A percentile compares a stretch with the other conserved stretches of the same genome.
Evolutionary conservation across 2,329 filamentous ascomycete genomes (phyloP).

Genomic region (Ascochyta fabae): DNA sequence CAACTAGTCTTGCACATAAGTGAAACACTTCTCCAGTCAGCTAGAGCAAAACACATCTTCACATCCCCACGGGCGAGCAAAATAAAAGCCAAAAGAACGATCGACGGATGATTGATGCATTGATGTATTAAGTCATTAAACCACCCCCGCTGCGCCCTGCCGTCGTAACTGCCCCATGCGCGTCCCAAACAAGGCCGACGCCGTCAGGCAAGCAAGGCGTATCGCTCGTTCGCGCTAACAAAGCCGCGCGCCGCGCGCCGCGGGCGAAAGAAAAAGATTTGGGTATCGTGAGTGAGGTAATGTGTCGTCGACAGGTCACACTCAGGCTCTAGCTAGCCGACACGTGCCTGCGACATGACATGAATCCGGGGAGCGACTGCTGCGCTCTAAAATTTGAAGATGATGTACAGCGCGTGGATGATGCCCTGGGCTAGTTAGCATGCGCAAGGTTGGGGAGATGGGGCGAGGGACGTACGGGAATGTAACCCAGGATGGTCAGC

Average conservation of each 20-base stretch:
- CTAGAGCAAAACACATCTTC: too few species aligned
- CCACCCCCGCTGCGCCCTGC: not conserved
- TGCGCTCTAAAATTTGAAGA: constrained; percentile 80
- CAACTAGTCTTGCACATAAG: too few species aligned
- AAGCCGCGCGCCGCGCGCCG: not conserved
- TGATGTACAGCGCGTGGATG: constrained; percentile 93
- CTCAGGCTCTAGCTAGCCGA: not conserved
- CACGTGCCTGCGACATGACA: too few species aligned
- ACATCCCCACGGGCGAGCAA: too few species aligned
- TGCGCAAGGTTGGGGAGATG: not conserved
- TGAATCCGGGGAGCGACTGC: too few species aligned
- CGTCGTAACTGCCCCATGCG: not conserved
- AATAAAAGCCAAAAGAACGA: too few species aligned
- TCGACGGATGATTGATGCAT: too few species aligned
- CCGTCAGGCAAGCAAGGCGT: not conserved
- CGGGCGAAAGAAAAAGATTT: constrained; percentile 20
- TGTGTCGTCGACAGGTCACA: constrained; percentile 2
- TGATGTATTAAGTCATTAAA: too few species aligned
- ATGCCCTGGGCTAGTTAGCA: constrained; percentile 60
- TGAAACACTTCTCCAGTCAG: too few species aligned
- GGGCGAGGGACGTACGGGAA: constrained; percentile 60
- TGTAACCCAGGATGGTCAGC: constrained; percentile 66
- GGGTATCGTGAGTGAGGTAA: constrained; percentile 44
- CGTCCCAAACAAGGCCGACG: not conserved
- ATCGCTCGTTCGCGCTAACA: not conserved